A percentile compares a stretch with the other conserved stretches of the same genome.
phyloP scores from a whole-genome alignment of 2,329 filamentous ascomycete genomes.

The Paraphaeosphaeria sporulosa region DNA sequence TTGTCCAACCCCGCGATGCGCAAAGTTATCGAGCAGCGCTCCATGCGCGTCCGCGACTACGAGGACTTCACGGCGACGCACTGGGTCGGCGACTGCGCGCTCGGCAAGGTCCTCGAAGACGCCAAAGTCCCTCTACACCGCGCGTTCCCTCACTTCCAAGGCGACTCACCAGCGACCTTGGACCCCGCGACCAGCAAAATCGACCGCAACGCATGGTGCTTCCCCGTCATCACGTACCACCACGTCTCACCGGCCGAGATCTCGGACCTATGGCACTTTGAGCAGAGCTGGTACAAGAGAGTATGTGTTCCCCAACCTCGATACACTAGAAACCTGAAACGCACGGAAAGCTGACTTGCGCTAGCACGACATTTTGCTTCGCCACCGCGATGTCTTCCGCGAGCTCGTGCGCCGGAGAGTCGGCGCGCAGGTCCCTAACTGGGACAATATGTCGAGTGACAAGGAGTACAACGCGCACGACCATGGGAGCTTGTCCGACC shows the following conservation, averaged over 20 bases:
- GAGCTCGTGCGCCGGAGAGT: conserved; percentile 44
- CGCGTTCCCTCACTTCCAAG: conserved; percentile 56
- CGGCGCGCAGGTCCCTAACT: conserved; percentile 27
- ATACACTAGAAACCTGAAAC: conserved; percentile 16
- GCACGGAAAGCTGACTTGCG: conserved; percentile 19
- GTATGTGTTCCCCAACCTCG: conserved; percentile 22
- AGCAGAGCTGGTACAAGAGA: conserved; percentile 48
- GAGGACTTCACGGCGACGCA: conserved; percentile 46
- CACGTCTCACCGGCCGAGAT: conserved; percentile 48
- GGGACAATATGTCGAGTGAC: conserved; percentile 49
- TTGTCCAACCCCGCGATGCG: conserved; percentile 52
- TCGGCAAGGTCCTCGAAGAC: conserved; percentile 49
- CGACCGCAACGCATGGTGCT: conserved; percentile 53
- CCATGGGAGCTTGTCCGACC: conserved; percentile 28
- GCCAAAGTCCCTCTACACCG: conserved; percentile 45
- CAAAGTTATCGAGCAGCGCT: conserved; percentile 43
- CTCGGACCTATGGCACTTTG: conserved; percentile 50
- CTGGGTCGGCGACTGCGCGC: conserved; percentile 51
- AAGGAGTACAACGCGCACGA: conserved; percentile 47
- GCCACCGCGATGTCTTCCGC: conserved; percentile 49
- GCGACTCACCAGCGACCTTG: conserved; percentile 53
- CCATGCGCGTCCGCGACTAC: conserved; percentile 40
- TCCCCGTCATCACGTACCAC: conserved; percentile 52
- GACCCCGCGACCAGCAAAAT: conserved; percentile 47
- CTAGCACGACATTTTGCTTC: conserved; percentile 42